Evolutionary conservation across 768 basidiomycete species (phyloP), one percentile per base, ranked within the genome.

Genomic region (Boletellus ananiceps): DNA sequence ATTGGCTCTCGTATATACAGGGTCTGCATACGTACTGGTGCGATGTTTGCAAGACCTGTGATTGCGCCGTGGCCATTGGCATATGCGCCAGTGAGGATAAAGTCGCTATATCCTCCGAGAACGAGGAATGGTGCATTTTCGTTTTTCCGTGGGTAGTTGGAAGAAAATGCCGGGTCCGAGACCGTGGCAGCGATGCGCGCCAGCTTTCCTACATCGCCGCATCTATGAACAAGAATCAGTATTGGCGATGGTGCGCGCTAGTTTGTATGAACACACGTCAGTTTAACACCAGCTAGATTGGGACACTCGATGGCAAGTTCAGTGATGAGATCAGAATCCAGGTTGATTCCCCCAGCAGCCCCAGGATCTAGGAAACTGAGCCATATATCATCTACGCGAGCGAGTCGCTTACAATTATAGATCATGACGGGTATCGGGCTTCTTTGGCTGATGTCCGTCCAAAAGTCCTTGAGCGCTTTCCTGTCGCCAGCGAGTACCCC

Each of bases 161-260:
- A 63, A 15, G 68, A 54, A 69, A 92, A 93, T 5, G 71, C 64
- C 7, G 79, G 64, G 31, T 71, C 70, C 13, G 86, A 78, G 7
- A 88, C 79, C 9, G 75, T 71, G 38, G 84, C 83, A 42, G 84
- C 82, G 55, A 94, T 86, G 57, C 93, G 79, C 25, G 89, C 88
- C 57, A 94, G 76, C 69, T 94, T 94, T 42, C 93, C 93, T 54
- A 96, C 89, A 60, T 88, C 90, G 25, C 88, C 92, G 60, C 93
- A 95, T 37, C 88, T 91, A 57, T 51, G 15, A 51, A 19, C 43
- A 49, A 44, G n/a, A 14, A 53, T 57, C 14, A 63, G 41, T 23
- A 31, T 19, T 8, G 37, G 40, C 21, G 33, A 25, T n/a, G 8
- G 27, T 14, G n/a, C 12, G 21, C n/a, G 25, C 14, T 14, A 4